These are phyloP conservation scores for Heliamphora exappendiculata DNA, from an alignment of 148 eudicot species.

Conservation along the genomic window DNA sequence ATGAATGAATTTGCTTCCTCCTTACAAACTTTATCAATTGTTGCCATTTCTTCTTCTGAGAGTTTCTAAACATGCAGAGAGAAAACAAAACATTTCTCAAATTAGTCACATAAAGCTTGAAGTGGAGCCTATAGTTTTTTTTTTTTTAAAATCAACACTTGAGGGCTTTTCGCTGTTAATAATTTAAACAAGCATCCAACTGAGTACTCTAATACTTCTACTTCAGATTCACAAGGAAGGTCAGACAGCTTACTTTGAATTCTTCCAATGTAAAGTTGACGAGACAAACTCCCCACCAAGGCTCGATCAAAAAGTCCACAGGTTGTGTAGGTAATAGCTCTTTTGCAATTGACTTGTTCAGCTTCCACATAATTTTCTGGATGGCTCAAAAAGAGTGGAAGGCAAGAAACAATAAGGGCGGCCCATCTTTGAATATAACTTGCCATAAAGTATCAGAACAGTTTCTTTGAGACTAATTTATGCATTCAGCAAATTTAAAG, in stretches of 20 bases:
- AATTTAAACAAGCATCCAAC: not conserved
- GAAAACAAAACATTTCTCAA: not conserved
- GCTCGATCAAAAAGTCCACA: conserved; percentile 78
- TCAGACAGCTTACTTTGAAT: conserved; percentile 61
- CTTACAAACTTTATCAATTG: conserved; percentile 93
- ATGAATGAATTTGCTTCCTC: conserved; percentile 88
- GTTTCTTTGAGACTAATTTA: not conserved
- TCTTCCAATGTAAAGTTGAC: conserved; percentile 97
- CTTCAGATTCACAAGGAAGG: not conserved
- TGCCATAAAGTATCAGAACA: not conserved
- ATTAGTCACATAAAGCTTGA: not conserved
- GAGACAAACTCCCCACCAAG: conserved; percentile 99
- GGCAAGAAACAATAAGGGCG: conserved; percentile 13
- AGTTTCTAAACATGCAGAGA: conserved; percentile 55
- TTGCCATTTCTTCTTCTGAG: conserved; percentile 93
- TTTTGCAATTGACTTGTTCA: conserved; percentile 94
- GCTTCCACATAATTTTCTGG: conserved; percentile 99
- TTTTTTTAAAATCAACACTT: not conserved
- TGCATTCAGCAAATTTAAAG: not conserved
- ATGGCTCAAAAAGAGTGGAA: conserved; percentile 38
- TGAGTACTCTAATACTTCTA: not conserved
- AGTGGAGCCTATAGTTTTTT: not conserved
- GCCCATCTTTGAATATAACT: not conserved
- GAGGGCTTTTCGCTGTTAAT: conserved; percentile 2
- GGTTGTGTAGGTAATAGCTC: conserved; percentile 87